Evolutionary conservation across 2,329 filamentous ascomycete species (phyloP), one percentile per base, ranked within the genome.

Genomic region (Cladorrhinum sp.): DNA sequence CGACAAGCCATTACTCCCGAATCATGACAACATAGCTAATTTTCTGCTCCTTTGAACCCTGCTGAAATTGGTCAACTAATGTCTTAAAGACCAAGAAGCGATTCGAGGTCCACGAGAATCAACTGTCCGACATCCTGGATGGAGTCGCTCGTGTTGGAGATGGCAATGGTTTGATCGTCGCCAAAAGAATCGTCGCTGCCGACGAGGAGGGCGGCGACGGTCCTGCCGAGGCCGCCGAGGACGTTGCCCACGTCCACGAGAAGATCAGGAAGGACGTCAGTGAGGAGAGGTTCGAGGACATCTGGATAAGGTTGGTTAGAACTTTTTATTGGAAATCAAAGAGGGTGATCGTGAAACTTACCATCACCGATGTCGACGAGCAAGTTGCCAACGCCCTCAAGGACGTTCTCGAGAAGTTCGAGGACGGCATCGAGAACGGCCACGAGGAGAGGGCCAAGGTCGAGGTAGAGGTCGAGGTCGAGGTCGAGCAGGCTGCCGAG

Each of bases 401-500:
- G 24, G 36, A 56, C 22, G 29, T 55, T 36, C 22, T 25, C 52
- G n/a, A 55, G 18, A 8, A 55, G 41, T 6, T 16, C 24, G 38
- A 56, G 36, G 24, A 45, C 41, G 18, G n/a, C 32, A 12, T 54
- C 49, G 18, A 63, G 63, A 16, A 63, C 32, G 3, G n/a, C n/a
- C n/a, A 59, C 38, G 20, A 59, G n/a, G 25, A 65, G 51, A 16
- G 63, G 57, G n/a, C 50, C 58, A 5, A 25, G 23, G 24, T 50
- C 49, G 36, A 56, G 18, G 10, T 56, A 55, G 25, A 32, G 55
- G 16, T 58, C 53, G 27, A 50, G 55, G 13, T 64, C 55, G 48
- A 61, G 7, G n/a, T 38, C 20, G 7, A 56, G 38, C n/a, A 65
- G 59, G 25, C 48, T 62, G 18, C 59, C 24, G 50, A 65, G 61